Percentiles rank a stretch among this genome's conserved stretches.
phyloP scores from a whole-genome alignment of 208 protist genomes.

The Paratrypanosoma confusum region DNA sequence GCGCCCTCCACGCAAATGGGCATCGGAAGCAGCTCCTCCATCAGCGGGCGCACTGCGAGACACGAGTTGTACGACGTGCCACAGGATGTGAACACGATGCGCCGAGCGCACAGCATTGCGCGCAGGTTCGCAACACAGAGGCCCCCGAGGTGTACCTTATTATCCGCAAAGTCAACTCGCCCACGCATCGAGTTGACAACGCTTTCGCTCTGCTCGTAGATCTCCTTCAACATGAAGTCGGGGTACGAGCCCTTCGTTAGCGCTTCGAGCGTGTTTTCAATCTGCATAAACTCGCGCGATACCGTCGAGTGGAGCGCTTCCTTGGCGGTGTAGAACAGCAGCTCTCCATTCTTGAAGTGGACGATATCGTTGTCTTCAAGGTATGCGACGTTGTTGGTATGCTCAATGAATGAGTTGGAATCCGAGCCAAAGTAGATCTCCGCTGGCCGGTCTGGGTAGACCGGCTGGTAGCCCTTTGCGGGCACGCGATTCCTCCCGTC shows the following conservation, averaged over 20 bases:
- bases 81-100: conserved; percentile 91
- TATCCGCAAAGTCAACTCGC: conserved; percentile 71
- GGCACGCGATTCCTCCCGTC: background rate
- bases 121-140: conserved; percentile 35
- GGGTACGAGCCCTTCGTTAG: conserved; percentile 87
- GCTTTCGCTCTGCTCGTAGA: conserved; percentile 92
- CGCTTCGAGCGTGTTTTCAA: conserved; percentile 77
- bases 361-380: conserved; percentile 93
- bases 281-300: conserved; percentile 33
- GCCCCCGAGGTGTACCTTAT: conserved; percentile 77
- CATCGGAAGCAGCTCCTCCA: conserved; percentile 88
- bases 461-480: conserved; percentile 8
- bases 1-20: conserved; percentile 85
- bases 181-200: conserved; percentile 87
- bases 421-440: conserved; percentile 93
- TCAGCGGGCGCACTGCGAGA: conserved; percentile 71
- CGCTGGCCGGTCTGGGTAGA: conserved; percentile 8
- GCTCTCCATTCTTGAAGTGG: conserved; percentile 36
- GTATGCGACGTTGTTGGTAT: conserved; percentile 90
- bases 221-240: conserved; percentile 98
- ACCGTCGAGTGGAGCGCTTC: conserved; percentile 5
- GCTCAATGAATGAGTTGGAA: conserved; percentile 85
- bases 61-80: conserved; percentile 90
- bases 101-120: conserved; percentile 34
- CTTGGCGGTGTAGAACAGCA: conserved; percentile 41